These are phyloP conservation scores for Acaromyces ingoldii DNA, from an alignment of 1,284 basidiomycete genomes.

Conservation along the genomic window DNA sequence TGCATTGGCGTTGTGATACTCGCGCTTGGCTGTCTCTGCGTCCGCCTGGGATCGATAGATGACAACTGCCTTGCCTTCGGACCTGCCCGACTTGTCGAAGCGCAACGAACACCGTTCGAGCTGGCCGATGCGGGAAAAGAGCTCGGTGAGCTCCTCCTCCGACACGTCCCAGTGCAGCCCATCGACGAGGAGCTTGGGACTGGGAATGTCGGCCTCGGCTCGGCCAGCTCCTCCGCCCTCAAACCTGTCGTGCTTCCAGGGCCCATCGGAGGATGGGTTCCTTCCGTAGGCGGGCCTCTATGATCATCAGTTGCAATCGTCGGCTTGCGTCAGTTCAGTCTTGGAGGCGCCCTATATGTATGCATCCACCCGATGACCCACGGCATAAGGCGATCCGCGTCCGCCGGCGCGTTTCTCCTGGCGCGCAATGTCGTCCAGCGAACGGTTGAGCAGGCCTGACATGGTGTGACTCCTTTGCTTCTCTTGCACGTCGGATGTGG, in stretches of 20 bases:
- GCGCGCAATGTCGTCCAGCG: too few relatives aligned
- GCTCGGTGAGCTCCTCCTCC: constrained; percentile 62
- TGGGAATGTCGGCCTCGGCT: constrained; percentile 7
- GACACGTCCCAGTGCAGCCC: constrained; percentile 92
- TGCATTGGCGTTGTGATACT: constrained; percentile 80
- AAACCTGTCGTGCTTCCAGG: constrained; percentile 10
- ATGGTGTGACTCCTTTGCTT: too few relatives aligned
- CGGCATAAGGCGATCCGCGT: too few relatives aligned
- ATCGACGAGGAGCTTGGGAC: constrained; percentile 64
- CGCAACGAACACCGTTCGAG: constrained; percentile 43
- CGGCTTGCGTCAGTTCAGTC: too few relatives aligned
- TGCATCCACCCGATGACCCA: too few relatives aligned
- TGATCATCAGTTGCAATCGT: too few relatives aligned
- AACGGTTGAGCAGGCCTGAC: too few relatives aligned
- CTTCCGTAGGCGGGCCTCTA: too few relatives aligned
- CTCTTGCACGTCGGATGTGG: too few relatives aligned
- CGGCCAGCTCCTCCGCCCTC: neutral
- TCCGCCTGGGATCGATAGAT: constrained; percentile 74
- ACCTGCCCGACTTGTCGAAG: constrained; percentile 94
- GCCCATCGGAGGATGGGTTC: too few relatives aligned
- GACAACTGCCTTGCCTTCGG: constrained; percentile 74
- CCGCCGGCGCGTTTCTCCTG: too few relatives aligned
- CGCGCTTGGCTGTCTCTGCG: constrained; percentile 76
- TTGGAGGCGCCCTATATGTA: too few relatives aligned
- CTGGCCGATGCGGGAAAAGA: neutral